A percentile compares a stretch with the other conserved stretches of the same genome.
These are phyloP conservation scores for Chloromonas sp. DNA, from an alignment of 163 green algal genomes.

Conservation along the genomic window DNA sequence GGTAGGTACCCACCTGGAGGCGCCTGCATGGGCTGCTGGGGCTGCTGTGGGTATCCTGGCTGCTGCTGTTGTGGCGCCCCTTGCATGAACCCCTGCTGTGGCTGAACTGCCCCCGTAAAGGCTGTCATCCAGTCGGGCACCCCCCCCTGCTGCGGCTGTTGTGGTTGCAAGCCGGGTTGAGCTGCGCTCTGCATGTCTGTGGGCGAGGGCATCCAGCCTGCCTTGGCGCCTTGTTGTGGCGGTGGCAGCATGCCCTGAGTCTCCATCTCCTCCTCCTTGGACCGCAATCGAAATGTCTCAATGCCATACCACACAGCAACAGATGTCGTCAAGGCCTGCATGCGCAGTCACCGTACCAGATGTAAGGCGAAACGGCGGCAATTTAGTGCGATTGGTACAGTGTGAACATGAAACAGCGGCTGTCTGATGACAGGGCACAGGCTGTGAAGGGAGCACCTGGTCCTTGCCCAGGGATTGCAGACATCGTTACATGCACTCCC, in stretches of 20 bases:
- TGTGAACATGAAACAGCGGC: neutral
- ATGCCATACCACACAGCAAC: slow-evolving; percentile 55
- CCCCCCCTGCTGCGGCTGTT: neutral
- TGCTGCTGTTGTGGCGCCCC: neutral
- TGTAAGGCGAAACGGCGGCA: neutral
- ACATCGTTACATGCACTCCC: neutral
- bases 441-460: neutral
- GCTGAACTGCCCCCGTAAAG: neutral
- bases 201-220: neutral
- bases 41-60: neutral
- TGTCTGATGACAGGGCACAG: neutral
- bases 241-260: neutral
- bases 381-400: neutral
- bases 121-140: neutral
- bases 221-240: neutral
- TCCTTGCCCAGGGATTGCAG: neutral
- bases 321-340: slow-evolving; percentile 50
- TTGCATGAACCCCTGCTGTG: neutral
- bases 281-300: slow-evolving; percentile 49
- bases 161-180: neutral
- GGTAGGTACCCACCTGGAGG: neutral
- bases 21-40: neutral
- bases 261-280: slow-evolving; percentile 20
- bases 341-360: neutral
- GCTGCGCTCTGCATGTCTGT: neutral